Evolutionary conservation across 2,329 filamentous ascomycete genomes (phyloP), one percentile per base, ranked within the genome.

Genomic region (Fusarium fracticaudum): DNA sequence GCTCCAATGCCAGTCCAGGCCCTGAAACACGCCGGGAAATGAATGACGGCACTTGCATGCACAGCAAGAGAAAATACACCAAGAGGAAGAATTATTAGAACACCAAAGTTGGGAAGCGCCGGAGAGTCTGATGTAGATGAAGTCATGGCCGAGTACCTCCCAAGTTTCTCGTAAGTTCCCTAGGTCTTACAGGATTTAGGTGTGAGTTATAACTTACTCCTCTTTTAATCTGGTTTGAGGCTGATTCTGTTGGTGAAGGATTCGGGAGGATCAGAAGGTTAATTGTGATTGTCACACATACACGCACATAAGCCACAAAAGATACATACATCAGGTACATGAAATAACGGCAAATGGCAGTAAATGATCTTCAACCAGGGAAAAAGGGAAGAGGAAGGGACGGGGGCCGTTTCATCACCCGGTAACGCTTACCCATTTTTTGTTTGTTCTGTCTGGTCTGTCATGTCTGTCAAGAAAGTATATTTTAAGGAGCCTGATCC

Each of bases 1-100:
- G 59, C 55, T 50, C 41, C 38, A 41, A 44, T 33, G 64, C 26
- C 67, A 65, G 45, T 26, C 29, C 31, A 59, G 26, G 29, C 48
- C 69, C 41, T 70, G 67, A 70, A 70, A 71, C 67, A 48, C 29
- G 20, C 24, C n/a, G 43, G 48, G 67, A 70, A 70, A 60, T 70
- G 45, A 45, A 45, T 50, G 60, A 66, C 43, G 66, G 60, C 29
- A 44, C 24, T 26, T 37, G 35, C n/a, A 29, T 43, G 60, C 66
- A 70, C 51, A 44, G 45, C 37, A 45, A 37, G 33, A 45, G 44
- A 58, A 44, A 59, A 43, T 24, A 37, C 22, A 53, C 18, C n/a
- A 68, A 62, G 45, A 61, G n/a, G 29, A 48, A 60, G 53, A 47
- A 58, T 55, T 37, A 58, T 55, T 37, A n/a, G 38, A 22, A 17